Conservation (phyloP, 495 filamentous ascomycete species). For the Podospora comata region DNA sequence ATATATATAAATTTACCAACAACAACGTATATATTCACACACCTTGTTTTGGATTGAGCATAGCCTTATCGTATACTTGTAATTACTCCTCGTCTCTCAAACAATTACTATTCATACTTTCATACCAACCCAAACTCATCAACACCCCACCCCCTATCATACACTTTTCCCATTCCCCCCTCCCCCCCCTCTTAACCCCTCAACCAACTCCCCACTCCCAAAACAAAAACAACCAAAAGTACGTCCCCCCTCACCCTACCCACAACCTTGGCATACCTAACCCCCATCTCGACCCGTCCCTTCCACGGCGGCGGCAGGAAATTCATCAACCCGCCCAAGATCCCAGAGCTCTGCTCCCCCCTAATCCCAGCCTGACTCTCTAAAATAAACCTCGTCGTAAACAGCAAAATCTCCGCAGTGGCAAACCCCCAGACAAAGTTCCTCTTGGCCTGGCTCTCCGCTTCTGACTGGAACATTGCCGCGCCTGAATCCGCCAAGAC, state of each 20-base stretch:
- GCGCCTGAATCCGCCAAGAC: neutral
- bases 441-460: slow-evolving; percentile 20
- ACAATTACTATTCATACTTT: too few relatives aligned
- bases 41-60: too few relatives aligned
- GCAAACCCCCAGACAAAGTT: slow-evolving; percentile 72
- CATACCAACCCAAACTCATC: neutral
- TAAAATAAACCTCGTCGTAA: slow-evolving; percentile 62
- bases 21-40: neutral
- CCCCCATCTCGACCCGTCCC: slow-evolving; percentile 55
- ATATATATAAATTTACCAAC: neutral
- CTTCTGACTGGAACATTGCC: slow-evolving; percentile 8
- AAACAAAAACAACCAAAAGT: slow-evolving; percentile 69
- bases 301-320: slow-evolving; percentile 57
- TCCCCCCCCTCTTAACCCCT: slow-evolving; percentile 4
- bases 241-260: slow-evolving; percentile 61
- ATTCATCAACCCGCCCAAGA: slow-evolving; percentile 58
- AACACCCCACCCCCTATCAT: neutral
- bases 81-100: too few relatives aligned
- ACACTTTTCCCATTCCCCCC: neutral
- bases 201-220: slow-evolving; percentile 52
- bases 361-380: slow-evolving; percentile 43
- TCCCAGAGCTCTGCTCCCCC: slow-evolving; percentile 45
- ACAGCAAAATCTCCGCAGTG: slow-evolving; percentile 72
- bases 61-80: too few relatives aligned
- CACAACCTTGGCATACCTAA: slow-evolving; percentile 68